phyloP scores from a whole-genome alignment of 805 yeast genomes.

The Metschnikowia baotianmanensis region DNA sequence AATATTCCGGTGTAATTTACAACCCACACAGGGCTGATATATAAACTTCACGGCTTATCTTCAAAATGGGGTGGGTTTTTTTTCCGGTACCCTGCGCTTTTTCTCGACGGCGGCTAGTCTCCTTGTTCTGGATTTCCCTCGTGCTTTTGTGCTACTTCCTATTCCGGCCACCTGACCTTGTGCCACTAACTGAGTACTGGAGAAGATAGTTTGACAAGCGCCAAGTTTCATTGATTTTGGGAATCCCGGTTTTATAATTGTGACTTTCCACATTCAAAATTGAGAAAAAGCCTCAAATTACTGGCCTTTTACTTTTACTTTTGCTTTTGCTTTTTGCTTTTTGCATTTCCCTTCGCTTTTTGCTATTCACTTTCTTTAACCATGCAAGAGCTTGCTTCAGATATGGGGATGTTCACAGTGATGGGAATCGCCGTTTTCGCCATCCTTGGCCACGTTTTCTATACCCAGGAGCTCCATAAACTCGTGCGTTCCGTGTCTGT shows the following conservation, averaged over 20 bases:
- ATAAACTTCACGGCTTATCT: too few relatives aligned
- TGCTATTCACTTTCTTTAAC: too few relatives aligned
- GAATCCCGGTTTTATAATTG: too few relatives aligned
- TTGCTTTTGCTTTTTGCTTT: too few relatives aligned
- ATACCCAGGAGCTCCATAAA: not conserved
- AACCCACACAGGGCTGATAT: too few relatives aligned
- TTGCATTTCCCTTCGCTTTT: too few relatives aligned
- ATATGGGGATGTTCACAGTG: constrained; percentile 1
- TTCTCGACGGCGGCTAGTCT: not conserved
- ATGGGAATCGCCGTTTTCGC: constrained; percentile 4
- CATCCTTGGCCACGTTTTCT: constrained; percentile 2
- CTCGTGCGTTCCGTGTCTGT: constrained; percentile 27
- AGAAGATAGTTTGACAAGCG: too few relatives aligned
- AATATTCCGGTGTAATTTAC: too few relatives aligned
- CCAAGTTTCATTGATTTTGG: too few relatives aligned
- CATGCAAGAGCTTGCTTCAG: constrained; percentile 1
- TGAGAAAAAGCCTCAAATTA: too few relatives aligned
- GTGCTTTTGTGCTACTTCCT: not conserved
- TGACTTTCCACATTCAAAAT: too few relatives aligned
- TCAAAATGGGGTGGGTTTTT: not conserved
- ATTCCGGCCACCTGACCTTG: constrained; percentile 3
- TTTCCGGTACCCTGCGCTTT: not conserved
- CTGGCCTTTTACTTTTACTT: too few relatives aligned
- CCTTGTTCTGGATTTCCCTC: not conserved
- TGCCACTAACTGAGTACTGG: constrained; percentile 1